Evolutionary conservation across 1,139 yeast species (phyloP).

Genomic region (Yamadazyma atlantica): DNA sequence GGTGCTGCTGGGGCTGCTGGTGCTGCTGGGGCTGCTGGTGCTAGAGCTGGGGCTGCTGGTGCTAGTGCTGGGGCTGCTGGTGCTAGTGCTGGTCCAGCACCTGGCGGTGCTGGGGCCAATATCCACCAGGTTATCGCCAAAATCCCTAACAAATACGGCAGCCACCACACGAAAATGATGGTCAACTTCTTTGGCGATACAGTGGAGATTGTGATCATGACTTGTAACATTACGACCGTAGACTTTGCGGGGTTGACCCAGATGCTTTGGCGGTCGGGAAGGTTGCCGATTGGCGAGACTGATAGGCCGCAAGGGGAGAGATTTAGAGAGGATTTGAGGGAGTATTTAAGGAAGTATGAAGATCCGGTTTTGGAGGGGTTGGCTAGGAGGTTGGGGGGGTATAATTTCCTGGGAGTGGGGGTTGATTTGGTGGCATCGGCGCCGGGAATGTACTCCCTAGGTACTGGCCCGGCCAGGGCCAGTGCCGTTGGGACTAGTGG

Average conservation of each 20-base stretch:
- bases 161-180: conserved; percentile 72
- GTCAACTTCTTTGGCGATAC: conserved; percentile 49
- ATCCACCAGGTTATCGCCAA: conserved; percentile 31
- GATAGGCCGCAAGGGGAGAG: conserved; percentile 7
- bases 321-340: conserved; percentile 39
- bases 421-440: conserved; percentile 60
- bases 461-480: no score
- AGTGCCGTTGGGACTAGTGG: no score
- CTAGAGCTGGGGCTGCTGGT: no score
- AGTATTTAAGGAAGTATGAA: conserved; percentile 46
- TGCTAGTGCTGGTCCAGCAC: no score
- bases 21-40: no score
- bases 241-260: conserved; percentile 63
- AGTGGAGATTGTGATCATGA: conserved; percentile 55
- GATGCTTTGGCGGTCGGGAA: conserved; percentile 64
- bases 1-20: no score
- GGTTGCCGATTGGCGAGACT: conserved; percentile 21
- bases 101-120: no score
- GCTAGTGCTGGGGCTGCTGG: no score
- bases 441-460: no score
- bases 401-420: conserved; percentile 46
- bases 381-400: conserved; percentile 24
- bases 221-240: conserved; percentile 54
- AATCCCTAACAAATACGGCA: conserved; percentile 37
- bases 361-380: conserved; percentile 26